Base-by-base conservation (phyloP, 257 asterid species). In the Euphrasia confusa region DNA sequence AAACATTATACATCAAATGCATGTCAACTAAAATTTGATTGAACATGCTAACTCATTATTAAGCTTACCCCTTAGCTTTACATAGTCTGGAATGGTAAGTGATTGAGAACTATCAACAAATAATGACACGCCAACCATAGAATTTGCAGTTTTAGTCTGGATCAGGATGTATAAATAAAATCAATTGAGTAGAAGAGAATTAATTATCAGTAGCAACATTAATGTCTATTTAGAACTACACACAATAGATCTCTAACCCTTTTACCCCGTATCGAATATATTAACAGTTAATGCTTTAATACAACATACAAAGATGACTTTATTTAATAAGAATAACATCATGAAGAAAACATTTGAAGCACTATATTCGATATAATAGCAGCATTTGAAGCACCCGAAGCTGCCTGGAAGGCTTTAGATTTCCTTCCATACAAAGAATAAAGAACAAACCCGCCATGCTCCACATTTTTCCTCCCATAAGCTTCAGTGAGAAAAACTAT, bases 391-490 rank as follows among this genome's bases (percentile, higher is more conserved):
- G 87, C 79, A 74, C 97, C 99, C 17, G 97, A 81, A 78, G 96
- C 87, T 68, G 95, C 96, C 77, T 83, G 96, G 78, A 92, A 92
- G 71, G 99, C 96, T 79, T 92, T 92, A 18, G 97, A 89, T 80
- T 92, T 92, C 75, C 97, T 85, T 78, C 99, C 97, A 78, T 89
- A 89, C 58, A 89, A 75, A 42, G 99, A 85, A 75, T 89, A 84
- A 60, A 92, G 88, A 81, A 92, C 84, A 74, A 92, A 92, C 61
- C 96, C 90, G 44, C 91, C 83, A 66, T 82, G 78, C 49, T 86
- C 99, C 60, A 54, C 49, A 74, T 73, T 86, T 80, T 85, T 84
- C 74, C 93, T 84, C 70, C 96, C 99, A 72, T 81, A 85, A 66
- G 86, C 80, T 74, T 92, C 97, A 44, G 84, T 73, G 48, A 92